Percentiles rank a stretch among this genome's conserved stretches.
phyloP scores from a whole-genome alignment of 805 yeast species.

The Candida succiphila region DNA sequence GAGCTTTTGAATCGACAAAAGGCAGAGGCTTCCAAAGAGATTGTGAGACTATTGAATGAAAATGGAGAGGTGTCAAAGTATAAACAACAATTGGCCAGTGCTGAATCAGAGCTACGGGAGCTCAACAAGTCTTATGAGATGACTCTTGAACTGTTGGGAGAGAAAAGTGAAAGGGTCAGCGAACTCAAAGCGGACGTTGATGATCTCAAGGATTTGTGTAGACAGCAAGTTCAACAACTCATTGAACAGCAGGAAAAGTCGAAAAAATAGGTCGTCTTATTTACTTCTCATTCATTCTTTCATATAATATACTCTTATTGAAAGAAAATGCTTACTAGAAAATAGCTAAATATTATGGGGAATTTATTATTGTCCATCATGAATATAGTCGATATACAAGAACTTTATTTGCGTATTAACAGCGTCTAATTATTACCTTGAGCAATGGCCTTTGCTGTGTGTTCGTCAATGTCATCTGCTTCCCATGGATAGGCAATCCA shows the following conservation, averaged over 20 bases:
- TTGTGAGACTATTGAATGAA: conserved; percentile 47
- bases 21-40: conserved; percentile 57
- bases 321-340: no score
- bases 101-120: conserved; percentile 9
- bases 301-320: no score
- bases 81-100: conserved; percentile 15
- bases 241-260: conserved; percentile 43
- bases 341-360: no score
- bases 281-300: no score
- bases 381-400: no score
- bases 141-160: conserved; percentile 68
- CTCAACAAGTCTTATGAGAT: conserved; percentile 24
- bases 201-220: conserved; percentile 79
- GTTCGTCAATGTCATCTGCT: conserved; percentile 69
- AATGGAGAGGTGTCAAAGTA: conserved; percentile 33
- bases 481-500: conserved; percentile 96
- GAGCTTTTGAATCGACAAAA: conserved; percentile 44
- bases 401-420: no score
- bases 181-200: conserved; percentile 83
- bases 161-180: conserved; percentile 75
- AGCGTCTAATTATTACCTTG: conserved; percentile 49
- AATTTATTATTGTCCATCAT: no score
- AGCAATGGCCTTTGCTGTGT: conserved; percentile 50
- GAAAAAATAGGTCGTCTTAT: neutral
- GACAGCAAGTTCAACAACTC: conserved; percentile 81